A percentile compares a stretch with the other conserved stretches of the same genome.
phyloP scores from a whole-genome alignment of 345 rosid species.

The Sonneratia alba region DNA sequence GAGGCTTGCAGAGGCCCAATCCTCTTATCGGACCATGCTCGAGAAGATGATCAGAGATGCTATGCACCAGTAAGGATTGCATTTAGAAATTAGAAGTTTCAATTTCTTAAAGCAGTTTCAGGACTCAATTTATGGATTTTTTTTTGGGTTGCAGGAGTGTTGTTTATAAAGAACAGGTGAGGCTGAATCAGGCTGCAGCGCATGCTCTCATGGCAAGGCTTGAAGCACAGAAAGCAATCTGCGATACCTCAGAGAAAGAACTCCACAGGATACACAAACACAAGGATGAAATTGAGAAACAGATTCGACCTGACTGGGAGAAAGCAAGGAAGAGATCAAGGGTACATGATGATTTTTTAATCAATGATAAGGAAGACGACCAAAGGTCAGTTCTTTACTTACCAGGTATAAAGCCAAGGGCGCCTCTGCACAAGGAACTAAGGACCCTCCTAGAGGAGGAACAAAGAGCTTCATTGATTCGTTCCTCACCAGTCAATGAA shows the following conservation, averaged over 20 bases:
- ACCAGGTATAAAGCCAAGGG: constrained; percentile 44
- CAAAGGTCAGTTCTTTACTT: constrained; percentile 42
- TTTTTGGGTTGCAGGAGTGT: constrained; percentile 55
- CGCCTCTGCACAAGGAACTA: constrained; percentile 55
- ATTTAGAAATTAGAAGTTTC: not conserved
- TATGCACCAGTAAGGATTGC: too few relatives aligned
- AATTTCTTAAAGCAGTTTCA: not conserved
- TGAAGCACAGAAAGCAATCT: constrained; percentile 85
- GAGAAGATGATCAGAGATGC: constrained; percentile 52
- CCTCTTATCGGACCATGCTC: constrained; percentile 64
- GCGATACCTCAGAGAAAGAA: constrained; percentile 80
- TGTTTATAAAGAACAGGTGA: constrained; percentile 79
- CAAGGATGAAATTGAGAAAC: constrained; percentile 67
- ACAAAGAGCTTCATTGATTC: constrained; percentile 42
- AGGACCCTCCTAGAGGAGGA: constrained; percentile 66
- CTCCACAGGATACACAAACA: constrained; percentile 78
- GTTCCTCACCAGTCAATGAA: constrained; percentile 15
- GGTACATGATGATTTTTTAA: constrained; percentile 42
- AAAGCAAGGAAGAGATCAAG: constrained; percentile 81
- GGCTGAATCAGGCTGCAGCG: constrained; percentile 81
- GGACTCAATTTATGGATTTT: not conserved
- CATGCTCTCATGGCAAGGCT: constrained; percentile 29
- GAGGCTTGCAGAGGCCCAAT: constrained; percentile 84
- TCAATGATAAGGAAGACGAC: constrained; percentile 21
- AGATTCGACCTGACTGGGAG: constrained; percentile 62